Conservation (phyloP, 495 filamentous ascomycete species). For the Neurospora sp. region DNA sequence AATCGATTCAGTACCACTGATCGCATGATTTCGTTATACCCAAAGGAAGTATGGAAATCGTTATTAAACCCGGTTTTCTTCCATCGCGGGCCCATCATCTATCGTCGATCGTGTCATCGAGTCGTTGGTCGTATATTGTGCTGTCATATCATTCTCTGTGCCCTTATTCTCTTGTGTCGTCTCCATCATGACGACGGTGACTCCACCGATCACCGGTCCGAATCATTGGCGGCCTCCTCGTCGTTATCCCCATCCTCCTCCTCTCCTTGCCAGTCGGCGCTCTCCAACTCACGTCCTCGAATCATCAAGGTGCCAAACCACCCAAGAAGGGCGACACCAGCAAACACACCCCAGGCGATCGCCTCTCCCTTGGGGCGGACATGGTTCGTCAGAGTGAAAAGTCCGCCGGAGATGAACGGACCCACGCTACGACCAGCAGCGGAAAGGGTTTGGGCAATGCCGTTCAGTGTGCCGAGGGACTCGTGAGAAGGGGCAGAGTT, state of each 20-base stretch:
- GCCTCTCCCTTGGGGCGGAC: conserved; percentile 74
- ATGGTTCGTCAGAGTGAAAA: conserved; percentile 65
- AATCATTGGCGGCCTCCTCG: conserved; percentile 3
- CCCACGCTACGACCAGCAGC: conserved; percentile 84
- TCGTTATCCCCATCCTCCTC: conserved; percentile 13
- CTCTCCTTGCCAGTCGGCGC: conserved; percentile 31
- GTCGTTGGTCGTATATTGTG: neutral
- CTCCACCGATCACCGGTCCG: neutral
- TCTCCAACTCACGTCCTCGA: conserved; percentile 49
- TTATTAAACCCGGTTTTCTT: neutral
- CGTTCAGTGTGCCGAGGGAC: conserved; percentile 83
- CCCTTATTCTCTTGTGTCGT: neutral
- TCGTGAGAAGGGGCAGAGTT: conserved; percentile 83
- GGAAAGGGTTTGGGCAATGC: conserved; percentile 87
- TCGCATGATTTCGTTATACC: neutral
- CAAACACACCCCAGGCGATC: conserved; percentile 75
- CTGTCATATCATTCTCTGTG: neutral
- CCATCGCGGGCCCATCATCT: neutral
- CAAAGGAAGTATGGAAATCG: neutral
- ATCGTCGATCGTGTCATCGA: neutral
- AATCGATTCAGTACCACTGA: neutral
- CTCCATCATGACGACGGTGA: neutral
- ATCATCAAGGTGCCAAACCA: conserved; percentile 70
- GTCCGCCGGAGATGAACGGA: conserved; percentile 73
- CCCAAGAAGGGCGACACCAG: conserved; percentile 63